A percentile compares a stretch with the other conserved stretches of the same genome.
These are phyloP conservation scores for Trypanosoma theileri DNA, from an alignment of 208 protist genomes.

Conservation along the genomic window DNA sequence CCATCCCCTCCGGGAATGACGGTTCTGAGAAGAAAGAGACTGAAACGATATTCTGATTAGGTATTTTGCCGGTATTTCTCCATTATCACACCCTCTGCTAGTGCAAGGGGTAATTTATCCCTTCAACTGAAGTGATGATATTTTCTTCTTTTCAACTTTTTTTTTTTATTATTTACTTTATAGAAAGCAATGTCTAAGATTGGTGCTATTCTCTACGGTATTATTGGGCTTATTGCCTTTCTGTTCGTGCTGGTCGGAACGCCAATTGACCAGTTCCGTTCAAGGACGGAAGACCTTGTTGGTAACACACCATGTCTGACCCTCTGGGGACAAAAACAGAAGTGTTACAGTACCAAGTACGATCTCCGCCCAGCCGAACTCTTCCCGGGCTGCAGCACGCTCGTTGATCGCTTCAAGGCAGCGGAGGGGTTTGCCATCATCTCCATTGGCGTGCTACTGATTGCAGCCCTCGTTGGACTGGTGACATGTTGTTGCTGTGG, in stretches of 20 bases:
- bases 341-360: constrained; percentile 35
- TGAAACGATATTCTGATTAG: not conserved
- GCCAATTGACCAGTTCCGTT: constrained; percentile 47
- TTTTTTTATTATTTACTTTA: constrained; percentile 1
- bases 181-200: constrained; percentile 21
- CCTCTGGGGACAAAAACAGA: constrained; percentile 43
- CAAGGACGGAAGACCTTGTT: constrained; percentile 17
- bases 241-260: constrained; percentile 48
- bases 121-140: too few relatives aligned
- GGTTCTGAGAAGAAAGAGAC: too few relatives aligned
- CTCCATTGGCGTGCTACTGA: constrained; percentile 24
- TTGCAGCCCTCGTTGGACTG: constrained; percentile 31
- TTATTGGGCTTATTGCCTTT: constrained; percentile 41
- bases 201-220: constrained; percentile 32
- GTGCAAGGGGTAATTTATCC: too few relatives aligned
- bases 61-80: not conserved
- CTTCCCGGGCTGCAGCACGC: constrained; percentile 29
- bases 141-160: not conserved
- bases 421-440: constrained; percentile 48
- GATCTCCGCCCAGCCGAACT: constrained; percentile 16
- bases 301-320: constrained; percentile 46
- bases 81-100: too few relatives aligned
- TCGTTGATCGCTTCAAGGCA: constrained; percentile 36
- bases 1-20: too few relatives aligned
- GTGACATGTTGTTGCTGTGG: constrained; percentile 38